These are phyloP conservation scores for Penicillium riverlandense DNA, from an alignment of 495 filamentous ascomycete species.

Conservation along the genomic window DNA sequence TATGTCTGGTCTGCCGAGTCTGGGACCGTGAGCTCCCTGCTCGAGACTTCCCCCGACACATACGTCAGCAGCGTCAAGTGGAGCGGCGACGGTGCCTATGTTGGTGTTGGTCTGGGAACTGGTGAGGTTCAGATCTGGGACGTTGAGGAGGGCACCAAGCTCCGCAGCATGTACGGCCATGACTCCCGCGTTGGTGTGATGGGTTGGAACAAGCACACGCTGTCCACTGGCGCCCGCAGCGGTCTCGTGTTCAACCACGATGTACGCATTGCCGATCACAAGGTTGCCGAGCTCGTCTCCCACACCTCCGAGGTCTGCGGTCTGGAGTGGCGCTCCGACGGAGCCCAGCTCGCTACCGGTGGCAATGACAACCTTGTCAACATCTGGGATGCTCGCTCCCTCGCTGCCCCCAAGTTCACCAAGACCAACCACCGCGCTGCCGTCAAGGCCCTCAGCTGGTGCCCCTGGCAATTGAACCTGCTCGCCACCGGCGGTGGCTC, in stretches of 20 bases:
- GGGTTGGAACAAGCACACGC: conserved; percentile 96
- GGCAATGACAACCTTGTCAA: conserved; percentile 98
- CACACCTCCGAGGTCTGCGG: conserved; percentile 98
- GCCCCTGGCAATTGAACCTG: conserved; percentile 96
- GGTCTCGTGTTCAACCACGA: conserved; percentile 99
- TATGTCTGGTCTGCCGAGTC: conserved; percentile 99
- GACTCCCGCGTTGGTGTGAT: conserved; percentile 95
- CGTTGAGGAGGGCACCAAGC: conserved; percentile 87
- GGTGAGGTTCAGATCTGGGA: conserved; percentile 99
- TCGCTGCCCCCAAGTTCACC: conserved; percentile 90
- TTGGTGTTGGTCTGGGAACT: conserved; percentile 87
- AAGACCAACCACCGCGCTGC: conserved; percentile 99
- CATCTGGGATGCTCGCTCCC: conserved; percentile 95
- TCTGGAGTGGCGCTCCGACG: conserved; percentile 93
- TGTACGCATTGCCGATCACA: conserved; percentile 95
- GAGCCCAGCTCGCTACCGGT: conserved; percentile 91
- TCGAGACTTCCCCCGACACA: conserved; percentile 82
- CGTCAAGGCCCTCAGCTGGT: conserved; percentile 97
- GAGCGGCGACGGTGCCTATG: conserved; percentile 95
- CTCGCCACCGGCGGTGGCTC: conserved; percentile 94
- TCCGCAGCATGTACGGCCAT: conserved; percentile 97
- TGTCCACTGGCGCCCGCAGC: conserved; percentile 89
- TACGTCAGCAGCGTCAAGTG: conserved; percentile 98
- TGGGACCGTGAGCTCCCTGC: conserved; percentile 74
- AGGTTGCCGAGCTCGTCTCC: conserved; percentile 90